These are phyloP conservation scores for Hylodesmum podocarpum DNA, from an alignment of 306 rosid species.

Conservation along the genomic window DNA sequence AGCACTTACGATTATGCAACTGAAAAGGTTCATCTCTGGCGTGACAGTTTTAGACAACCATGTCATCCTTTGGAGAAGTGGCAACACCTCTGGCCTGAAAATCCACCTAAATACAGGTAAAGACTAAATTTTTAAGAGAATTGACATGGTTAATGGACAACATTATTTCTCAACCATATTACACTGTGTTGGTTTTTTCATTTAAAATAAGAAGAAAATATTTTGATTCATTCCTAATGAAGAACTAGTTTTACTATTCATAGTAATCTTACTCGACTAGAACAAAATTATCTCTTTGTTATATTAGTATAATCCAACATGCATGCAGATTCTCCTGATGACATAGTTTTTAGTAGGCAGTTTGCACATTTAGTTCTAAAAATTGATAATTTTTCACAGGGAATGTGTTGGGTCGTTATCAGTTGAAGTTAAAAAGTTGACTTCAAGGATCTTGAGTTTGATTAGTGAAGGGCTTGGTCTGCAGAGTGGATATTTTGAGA, in stretches of 20 bases:
- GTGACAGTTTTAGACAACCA: conserved; percentile 32
- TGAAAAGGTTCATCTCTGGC: conserved; percentile 36
- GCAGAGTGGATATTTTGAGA: conserved; percentile 10
- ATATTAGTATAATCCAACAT: too few species aligned
- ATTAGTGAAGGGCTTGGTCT: conserved; percentile 30
- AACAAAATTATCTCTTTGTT: too few species aligned
- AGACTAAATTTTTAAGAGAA: neutral
- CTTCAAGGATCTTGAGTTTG: conserved; percentile 15
- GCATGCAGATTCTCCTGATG: too few species aligned
- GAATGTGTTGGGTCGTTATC: conserved; percentile 23
- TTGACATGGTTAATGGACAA: too few species aligned
- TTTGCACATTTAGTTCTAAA: too few species aligned
- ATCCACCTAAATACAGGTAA: conserved; percentile 28
- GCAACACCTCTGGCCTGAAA: conserved; percentile 35
- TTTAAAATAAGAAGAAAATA: neutral
- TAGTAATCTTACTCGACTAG: too few species aligned
- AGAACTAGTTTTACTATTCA: too few species aligned
- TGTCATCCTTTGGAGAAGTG: conserved; percentile 36
- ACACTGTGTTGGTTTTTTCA: neutral
- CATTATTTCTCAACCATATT: too few species aligned
- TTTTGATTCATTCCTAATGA: neutral
- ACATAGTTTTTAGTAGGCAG: too few species aligned
- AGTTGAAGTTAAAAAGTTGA: conserved; percentile 24
- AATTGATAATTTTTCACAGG: neutral
- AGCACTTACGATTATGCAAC: conserved; percentile 25